A percentile compares a stretch with the other conserved stretches of the same genome.
Evolutionary conservation across 805 yeast genomes (phyloP).

Genomic region (Lipomyces anomalus): DNA sequence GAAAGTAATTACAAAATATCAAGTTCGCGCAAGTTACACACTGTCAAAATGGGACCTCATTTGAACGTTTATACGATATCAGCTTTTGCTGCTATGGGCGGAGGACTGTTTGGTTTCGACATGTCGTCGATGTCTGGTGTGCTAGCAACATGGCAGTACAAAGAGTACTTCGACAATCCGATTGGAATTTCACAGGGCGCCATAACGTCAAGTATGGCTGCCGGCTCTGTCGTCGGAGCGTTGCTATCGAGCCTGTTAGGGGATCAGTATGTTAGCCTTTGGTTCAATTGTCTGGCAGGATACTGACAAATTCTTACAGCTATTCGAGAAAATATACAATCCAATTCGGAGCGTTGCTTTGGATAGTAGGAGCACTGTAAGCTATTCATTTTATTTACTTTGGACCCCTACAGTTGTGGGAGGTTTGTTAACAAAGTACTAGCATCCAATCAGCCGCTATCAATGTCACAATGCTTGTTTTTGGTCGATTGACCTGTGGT

Average conservation of each 20-base stretch:
- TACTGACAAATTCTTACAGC: background rate
- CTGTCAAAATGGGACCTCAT: constrained; percentile 16
- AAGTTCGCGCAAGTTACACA: too few relatives aligned
- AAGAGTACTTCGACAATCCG: constrained; percentile 45
- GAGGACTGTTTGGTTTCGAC: constrained; percentile 61
- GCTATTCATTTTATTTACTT: background rate
- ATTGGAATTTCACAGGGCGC: constrained; percentile 52
- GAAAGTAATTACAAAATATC: too few relatives aligned
- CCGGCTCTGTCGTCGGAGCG: constrained; percentile 61
- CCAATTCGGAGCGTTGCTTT: constrained; percentile 19
- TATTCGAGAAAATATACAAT: constrained; percentile 24
- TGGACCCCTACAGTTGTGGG: background rate
- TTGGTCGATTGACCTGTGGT: constrained; percentile 49
- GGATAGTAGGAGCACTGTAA: constrained; percentile 26
- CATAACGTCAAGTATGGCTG: constrained; percentile 57
- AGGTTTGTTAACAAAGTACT: background rate
- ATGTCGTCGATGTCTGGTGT: constrained; percentile 62
- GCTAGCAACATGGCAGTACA: constrained; percentile 43
- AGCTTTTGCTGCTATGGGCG: constrained; percentile 48
- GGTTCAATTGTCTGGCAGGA: background rate
- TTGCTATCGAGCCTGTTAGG: constrained; percentile 39
- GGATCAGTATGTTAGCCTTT: constrained; percentile 36
- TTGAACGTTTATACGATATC: constrained; percentile 46
- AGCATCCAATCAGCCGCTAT: constrained; percentile 30
- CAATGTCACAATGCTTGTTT: constrained; percentile 34